Evolutionary conservation across 306 rosid genomes (phyloP).

Genomic region (Sicyos edulis): DNA sequence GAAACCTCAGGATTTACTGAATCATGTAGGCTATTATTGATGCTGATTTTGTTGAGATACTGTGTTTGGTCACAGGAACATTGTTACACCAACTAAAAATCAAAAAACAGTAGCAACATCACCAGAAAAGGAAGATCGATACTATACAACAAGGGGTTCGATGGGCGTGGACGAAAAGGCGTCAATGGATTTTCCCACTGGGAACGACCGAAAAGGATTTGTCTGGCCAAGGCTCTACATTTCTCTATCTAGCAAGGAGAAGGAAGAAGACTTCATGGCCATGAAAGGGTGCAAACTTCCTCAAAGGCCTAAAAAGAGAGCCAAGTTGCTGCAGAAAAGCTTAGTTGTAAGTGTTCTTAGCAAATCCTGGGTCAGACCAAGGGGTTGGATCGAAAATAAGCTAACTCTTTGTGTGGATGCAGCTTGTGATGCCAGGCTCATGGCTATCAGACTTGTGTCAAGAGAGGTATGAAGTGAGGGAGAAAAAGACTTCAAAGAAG

Average conservation of each 20-base stretch:
- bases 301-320: conserved; percentile 55
- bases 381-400: background rate
- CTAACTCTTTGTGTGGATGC: conserved; percentile 18
- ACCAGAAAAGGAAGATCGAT: conserved; percentile 53
- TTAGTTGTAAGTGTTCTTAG: conserved; percentile 33
- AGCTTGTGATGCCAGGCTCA: conserved; percentile 56
- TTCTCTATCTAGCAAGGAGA: conserved; percentile 51
- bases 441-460: conserved; percentile 51
- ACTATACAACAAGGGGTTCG: too few relatives aligned
- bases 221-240: conserved; percentile 51
- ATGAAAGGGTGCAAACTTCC: conserved; percentile 51
- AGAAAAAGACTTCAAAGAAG: conserved; percentile 59
- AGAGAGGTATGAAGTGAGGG: conserved; percentile 41
- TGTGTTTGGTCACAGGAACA: conserved; percentile 26
- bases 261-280: conserved; percentile 31
- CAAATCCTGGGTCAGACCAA: background rate
- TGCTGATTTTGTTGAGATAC: background rate
- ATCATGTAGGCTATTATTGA: background rate
- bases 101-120: conserved; percentile 29
- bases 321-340: conserved; percentile 45
- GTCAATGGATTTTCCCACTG: conserved; percentile 32
- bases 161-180: conserved; percentile 43
- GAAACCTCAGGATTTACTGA: background rate
- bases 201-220: conserved; percentile 26
- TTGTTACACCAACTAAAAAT: conserved; percentile 23